phyloP scores from a whole-genome alignment of 2,329 filamentous ascomycete genomes.

The Rutstroemia sydowiana region DNA sequence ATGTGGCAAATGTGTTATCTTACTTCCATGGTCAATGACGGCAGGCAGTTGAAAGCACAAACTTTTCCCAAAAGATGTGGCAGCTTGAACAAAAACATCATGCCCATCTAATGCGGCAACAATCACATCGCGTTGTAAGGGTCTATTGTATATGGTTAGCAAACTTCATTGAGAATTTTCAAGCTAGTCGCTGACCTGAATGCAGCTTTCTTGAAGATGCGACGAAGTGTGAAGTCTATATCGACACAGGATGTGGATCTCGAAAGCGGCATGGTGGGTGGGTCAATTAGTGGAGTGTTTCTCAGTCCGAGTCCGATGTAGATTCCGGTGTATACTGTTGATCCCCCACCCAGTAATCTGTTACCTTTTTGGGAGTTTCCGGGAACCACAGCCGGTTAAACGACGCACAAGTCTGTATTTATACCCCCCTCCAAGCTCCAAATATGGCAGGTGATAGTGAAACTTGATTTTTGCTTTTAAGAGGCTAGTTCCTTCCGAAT shows the following conservation, averaged over 20 bases:
- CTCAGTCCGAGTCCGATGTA: not conserved
- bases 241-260: slow-evolving; percentile 49
- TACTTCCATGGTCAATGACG: slow-evolving; percentile 77
- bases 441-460: too few species aligned
- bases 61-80: slow-evolving; percentile 93
- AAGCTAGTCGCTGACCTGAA: slow-evolving; percentile 52
- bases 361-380: too few species aligned
- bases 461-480: too few species aligned
- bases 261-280: slow-evolving; percentile 32
- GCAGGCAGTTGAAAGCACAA: slow-evolving; percentile 94
- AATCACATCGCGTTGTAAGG: slow-evolving; percentile 83
- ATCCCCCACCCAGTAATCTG: too few species aligned
- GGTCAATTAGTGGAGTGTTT: not conserved
- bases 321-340: too few species aligned
- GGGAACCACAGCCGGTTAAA: too few species aligned
- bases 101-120: slow-evolving; percentile 74
- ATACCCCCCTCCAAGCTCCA: too few species aligned
- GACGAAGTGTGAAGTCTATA: slow-evolving; percentile 65
- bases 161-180: not conserved
- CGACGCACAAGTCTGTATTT: too few species aligned
- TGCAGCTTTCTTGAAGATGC: slow-evolving; percentile 64
- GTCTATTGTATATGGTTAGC: slow-evolving; percentile 42
- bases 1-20: not conserved
- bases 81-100: slow-evolving; percentile 95
- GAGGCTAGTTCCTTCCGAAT: slow-evolving; percentile 33